Evolutionary conservation across 1,139 yeast genomes (phyloP), one percentile per base, ranked within the genome.

Genomic region (Geotrichum carabidarum): DNA sequence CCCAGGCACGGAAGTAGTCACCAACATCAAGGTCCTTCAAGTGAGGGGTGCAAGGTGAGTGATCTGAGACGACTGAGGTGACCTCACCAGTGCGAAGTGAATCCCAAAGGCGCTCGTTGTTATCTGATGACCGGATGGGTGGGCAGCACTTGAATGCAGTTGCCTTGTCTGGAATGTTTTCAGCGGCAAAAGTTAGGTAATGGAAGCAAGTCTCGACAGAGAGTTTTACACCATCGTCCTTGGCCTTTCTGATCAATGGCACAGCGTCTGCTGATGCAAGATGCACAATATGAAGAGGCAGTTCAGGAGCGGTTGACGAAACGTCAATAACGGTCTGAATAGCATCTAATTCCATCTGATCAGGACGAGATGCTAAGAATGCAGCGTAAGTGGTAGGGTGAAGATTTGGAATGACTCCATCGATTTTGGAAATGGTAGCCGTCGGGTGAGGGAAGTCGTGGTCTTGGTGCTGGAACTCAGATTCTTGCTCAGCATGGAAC

Each of bases 121-220:
- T 91, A 46, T 76, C 76, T 59, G 84, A 82, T 1, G 86, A 75
- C 61, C 97, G 78, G 61, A 91, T 89, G 5, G 98, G 98, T 2
- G 98, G 98, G 70, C 96, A 90, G 70, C 97, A 91, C 71, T 91
- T 91, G 77, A 79, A 88, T 65, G 83, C 86, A 2, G 97, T 90
- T 17, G 84, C 81, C 58, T 86, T 80, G 64, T 81, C 78, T 27
- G 89, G 83, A 52, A 91, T 86, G 38, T 76, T 76, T 66, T 90
- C 96, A 4, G 96, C 86, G 18, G 78, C 76, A 43, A 91, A 76
- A 1, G 93, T 77, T 53, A 91, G 75, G 68, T 91, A 91, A 68
- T 91, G 98, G 80, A 88, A 91, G 69, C 97, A 90, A 0, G 98
- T 90, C 70, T 91, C 98, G 1, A 91, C 95, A 0, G 95, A 75